Base-by-base conservation (phyloP, 2,329 filamentous ascomycete genomes). In the Curvularia verruculosa region DNA sequence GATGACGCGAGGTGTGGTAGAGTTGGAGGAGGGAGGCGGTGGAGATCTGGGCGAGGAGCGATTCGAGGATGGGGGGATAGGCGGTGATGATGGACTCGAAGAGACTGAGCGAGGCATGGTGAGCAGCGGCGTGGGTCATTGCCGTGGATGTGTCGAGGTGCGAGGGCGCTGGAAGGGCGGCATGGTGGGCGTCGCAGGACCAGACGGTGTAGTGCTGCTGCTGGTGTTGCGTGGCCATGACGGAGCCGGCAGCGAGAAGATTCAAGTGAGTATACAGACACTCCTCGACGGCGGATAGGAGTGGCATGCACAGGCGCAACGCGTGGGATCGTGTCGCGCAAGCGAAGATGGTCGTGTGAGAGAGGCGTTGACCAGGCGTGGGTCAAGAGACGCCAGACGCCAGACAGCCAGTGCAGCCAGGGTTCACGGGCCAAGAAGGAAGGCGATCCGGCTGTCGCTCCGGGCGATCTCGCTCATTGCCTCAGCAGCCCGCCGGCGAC, bases 51-150 rank as follows among this genome's bases (percentile, higher is more conserved):
- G 83, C 78, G 46, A 86, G 78, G 23, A 87, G 79, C 39, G 83
- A 85, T 70, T 85, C 84, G 58, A 86, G 77, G 57, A 87, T 80
- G 45, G 85, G 84, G 29, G 83, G 81, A 70, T 86, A 82, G 19
- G 82, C 80, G 47, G 83, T 84, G 60, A 86, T 71, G 61, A 86
- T 74, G 63, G 79, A 73, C 71, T 87, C 84, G 68, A 87, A 84
- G 49, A 68, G 69, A 63, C 70, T 75, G 62, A 75, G 71, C 24
- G 63, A 29, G 49, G 56, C 44, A 2, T 24, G 26, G 18, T 47
- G 39, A 15, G 24, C 46, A 55, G 58, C 47, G 19, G 48, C 59
- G 49, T 31, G 47, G 50, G 19, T 39, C 45, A 5, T 24, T 31
- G 40, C 39, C 12, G 58, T 28, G n/a, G 59, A 52, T 40, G 57